Evolutionary conservation across 2,329 filamentous ascomycete species (phyloP).

Genomic region (Balansia obtecta): DNA sequence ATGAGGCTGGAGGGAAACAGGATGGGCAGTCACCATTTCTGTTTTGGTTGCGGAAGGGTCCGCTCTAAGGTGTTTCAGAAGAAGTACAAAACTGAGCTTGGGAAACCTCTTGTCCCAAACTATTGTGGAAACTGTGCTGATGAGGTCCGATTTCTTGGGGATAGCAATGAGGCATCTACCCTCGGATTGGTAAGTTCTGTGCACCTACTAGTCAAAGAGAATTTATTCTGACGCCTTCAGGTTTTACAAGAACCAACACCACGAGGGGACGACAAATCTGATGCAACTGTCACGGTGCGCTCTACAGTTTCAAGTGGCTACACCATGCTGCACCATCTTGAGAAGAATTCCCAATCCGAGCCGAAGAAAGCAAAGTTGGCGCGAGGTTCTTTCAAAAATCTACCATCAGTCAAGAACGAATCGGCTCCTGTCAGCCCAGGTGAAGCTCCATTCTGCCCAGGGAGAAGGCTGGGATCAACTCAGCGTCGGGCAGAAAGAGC

Average conservation of each 20-base stretch:
- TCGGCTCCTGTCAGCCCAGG: slow-evolving; percentile 3
- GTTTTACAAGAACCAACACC: neutral
- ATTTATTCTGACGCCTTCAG: neutral
- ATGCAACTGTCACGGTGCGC: neutral
- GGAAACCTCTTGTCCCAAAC: slow-evolving; percentile 18
- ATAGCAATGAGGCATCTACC: slow-evolving; percentile 15
- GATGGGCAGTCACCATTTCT: slow-evolving; percentile 24
- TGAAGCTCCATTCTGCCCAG: slow-evolving; percentile 11
- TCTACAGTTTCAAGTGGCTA: neutral
- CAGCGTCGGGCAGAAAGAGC: slow-evolving; percentile 17
- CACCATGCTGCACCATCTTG: neutral
- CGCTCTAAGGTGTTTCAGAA: slow-evolving; percentile 15
- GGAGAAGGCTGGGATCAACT: slow-evolving; percentile 14
- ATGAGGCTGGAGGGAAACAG: slow-evolving; percentile 12
- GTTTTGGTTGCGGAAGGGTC: slow-evolving; percentile 20
- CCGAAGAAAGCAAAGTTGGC: neutral
- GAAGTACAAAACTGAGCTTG: slow-evolving; percentile 10
- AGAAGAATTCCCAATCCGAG: neutral
- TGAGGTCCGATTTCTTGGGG: slow-evolving; percentile 14
- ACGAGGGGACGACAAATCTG: neutral
- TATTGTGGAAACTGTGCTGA: slow-evolving; percentile 19
- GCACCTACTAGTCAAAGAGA: neutral
- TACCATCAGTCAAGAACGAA: neutral
- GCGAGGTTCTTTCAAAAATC: neutral
- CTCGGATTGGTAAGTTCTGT: slow-evolving; percentile 12